A percentile compares a stretch with the other conserved stretches of the same genome.
Conservation (phyloP, 2,329 filamentous ascomycete species). For the Epichloe brachyelytri region DNA sequence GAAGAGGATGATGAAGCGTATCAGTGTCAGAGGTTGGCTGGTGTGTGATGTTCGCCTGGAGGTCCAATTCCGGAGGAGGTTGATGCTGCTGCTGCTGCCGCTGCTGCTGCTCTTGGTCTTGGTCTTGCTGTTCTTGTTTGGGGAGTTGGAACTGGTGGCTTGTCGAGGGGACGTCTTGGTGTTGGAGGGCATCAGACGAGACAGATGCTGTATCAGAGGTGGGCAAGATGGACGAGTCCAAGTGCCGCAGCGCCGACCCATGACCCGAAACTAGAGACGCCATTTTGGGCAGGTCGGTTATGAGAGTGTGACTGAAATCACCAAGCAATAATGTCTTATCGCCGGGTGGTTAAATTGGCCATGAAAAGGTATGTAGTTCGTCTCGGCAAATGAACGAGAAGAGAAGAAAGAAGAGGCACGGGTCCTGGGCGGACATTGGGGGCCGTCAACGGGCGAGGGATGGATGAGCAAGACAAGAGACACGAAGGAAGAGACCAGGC, state of each 20-base stretch:
- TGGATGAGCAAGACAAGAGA: background rate
- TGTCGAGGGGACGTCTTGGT: background rate
- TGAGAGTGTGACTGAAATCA: conserved; percentile 4
- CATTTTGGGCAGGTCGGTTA: conserved; percentile 11
- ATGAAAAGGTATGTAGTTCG: conserved; percentile 7
- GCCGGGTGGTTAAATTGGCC: conserved; percentile 9
- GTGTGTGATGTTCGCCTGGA: background rate
- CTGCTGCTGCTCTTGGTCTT: background rate
- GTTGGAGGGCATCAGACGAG: conserved; percentile 20
- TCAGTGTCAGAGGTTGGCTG: conserved; percentile 1
- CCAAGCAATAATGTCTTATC: conserved; percentile 10
- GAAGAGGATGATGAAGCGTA: conserved; percentile 5
- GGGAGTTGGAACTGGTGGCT: conserved; percentile 5
- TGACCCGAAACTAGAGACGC: conserved; percentile 10
- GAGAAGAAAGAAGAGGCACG: conserved; percentile 2
- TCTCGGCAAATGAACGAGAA: conserved; percentile 4
- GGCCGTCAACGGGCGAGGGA: conserved; percentile 3
- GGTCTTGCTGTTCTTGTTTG: background rate
- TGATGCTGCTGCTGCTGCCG: background rate
- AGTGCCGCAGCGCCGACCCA: background rate
- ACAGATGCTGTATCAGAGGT: conserved; percentile 26
- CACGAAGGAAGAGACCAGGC: background rate
- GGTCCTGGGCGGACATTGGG: conserved; percentile 2
- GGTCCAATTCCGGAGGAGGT: background rate
- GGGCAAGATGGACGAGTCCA: conserved; percentile 8